A percentile compares a stretch with the other conserved stretches of the same genome.
Conservation (phyloP, 1,139 yeast species). For the Arxiozyma heterogenica region DNA sequence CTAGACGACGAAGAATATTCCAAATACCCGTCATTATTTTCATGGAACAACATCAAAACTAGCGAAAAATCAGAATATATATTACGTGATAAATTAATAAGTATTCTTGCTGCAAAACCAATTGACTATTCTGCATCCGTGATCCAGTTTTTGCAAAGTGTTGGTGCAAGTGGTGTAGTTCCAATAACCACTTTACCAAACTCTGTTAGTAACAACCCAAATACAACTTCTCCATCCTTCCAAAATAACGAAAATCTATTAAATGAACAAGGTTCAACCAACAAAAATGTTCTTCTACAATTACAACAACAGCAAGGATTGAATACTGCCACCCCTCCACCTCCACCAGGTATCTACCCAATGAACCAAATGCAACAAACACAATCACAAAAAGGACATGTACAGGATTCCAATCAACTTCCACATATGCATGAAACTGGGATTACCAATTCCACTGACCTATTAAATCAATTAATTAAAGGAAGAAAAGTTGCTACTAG, state of each 20-base stretch:
- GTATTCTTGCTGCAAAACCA: constrained; percentile 28
- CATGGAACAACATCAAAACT: constrained; percentile 31
- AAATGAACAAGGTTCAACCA: constrained; percentile 12
- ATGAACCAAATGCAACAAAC: constrained; percentile 17
- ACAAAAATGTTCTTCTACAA: constrained; percentile 7
- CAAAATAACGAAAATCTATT: not conserved
- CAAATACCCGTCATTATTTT: constrained; percentile 37
- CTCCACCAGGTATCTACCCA: constrained; percentile 41
- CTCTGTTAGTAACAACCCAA: constrained; percentile 8
- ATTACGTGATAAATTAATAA: constrained; percentile 27
- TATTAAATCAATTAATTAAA: constrained; percentile 60
- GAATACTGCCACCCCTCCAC: constrained; percentile 30
- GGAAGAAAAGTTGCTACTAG: constrained; percentile 45
- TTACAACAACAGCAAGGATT: constrained; percentile 14
- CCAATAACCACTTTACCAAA: not conserved
- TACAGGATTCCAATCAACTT: not conserved
- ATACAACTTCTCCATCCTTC: constrained; percentile 24
- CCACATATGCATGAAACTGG: constrained; percentile 11
- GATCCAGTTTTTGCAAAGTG: constrained; percentile 25
- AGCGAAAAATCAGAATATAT: constrained; percentile 25
- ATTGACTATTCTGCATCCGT: constrained; percentile 29
- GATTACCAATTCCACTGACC: constrained; percentile 45
- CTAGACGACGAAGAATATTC: constrained; percentile 31
- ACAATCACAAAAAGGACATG: constrained; percentile 1
- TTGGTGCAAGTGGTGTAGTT: constrained; percentile 4